Conservation (phyloP, 2,329 filamentous ascomycete genomes). For the Scedosporium boydii region DNA sequence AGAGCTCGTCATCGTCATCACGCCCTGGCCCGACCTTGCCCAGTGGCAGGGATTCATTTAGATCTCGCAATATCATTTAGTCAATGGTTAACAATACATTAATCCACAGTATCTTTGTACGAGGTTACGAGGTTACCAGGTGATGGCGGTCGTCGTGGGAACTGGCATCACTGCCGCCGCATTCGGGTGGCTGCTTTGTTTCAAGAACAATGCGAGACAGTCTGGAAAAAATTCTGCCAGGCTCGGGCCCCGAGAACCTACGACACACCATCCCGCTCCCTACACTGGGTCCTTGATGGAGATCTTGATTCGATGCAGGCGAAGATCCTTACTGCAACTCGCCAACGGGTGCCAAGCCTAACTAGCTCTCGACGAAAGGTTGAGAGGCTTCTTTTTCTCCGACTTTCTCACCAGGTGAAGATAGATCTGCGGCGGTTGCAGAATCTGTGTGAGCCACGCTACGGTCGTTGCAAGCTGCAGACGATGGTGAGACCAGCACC, state of each 20-base stretch:
- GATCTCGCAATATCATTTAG: neutral
- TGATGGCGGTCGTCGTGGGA: neutral
- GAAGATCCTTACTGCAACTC: no score
- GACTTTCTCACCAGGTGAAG: neutral
- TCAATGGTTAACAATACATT: neutral
- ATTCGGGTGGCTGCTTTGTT: neutral
- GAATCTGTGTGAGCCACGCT: neutral
- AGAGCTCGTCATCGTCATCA: neutral
- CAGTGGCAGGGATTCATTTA: neutral
- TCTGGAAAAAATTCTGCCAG: neutral
- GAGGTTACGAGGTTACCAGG: neutral
- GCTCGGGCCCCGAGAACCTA: neutral
- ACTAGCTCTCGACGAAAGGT: neutral
- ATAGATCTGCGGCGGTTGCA: neutral
- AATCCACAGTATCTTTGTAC: neutral
- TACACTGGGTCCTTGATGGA: neutral
- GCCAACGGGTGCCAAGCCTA: no score
- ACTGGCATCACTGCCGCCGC: neutral
- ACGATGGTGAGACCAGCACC: neutral
- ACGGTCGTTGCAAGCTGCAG: neutral
- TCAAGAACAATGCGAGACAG: neutral
- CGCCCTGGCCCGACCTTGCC: neutral
- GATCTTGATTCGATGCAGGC: neutral
- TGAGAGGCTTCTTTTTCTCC: neutral
- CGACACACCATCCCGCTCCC: neutral